A percentile compares a stretch with the other conserved stretches of the same genome.
These are phyloP conservation scores for Tuber microsphaerosporum DNA, from an alignment of 495 filamentous ascomycete genomes.

Conservation along the genomic window DNA sequence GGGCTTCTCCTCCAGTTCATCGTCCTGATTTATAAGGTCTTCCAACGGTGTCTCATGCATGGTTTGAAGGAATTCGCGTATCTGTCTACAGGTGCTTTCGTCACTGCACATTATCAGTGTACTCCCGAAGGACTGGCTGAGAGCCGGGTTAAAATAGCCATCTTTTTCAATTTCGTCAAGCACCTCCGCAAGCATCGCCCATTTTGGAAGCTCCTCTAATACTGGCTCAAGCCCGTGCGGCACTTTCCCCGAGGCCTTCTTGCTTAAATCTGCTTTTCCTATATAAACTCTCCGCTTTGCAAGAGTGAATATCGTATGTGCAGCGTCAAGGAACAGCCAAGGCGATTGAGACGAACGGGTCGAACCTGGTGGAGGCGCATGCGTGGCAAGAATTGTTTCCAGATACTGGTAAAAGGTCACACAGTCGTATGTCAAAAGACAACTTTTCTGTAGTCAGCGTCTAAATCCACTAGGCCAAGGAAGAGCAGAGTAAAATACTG, in stretches of 20 bases:
- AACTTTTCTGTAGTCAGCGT: slow-evolving; percentile 43
- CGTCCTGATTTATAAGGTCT: slow-evolving; percentile 25
- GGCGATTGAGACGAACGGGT: slow-evolving; percentile 84
- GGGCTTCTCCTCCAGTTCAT: slow-evolving; percentile 44
- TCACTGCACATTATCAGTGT: slow-evolving; percentile 94
- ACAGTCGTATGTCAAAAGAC: slow-evolving; percentile 74
- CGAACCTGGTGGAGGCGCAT: slow-evolving; percentile 79
- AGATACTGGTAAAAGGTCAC: slow-evolving; percentile 82
- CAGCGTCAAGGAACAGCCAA: slow-evolving; percentile 94
- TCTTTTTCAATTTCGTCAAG: slow-evolving; percentile 91
- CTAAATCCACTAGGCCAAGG: slow-evolving; percentile 27
- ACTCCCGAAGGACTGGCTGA: slow-evolving; percentile 74
- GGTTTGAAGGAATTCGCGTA: slow-evolving; percentile 81
- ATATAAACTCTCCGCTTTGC: slow-evolving; percentile 86
- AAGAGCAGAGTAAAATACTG: slow-evolving; percentile 49
- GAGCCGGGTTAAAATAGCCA: slow-evolving; percentile 68
- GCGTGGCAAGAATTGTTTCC: slow-evolving; percentile 85
- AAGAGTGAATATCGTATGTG: slow-evolving; percentile 85
- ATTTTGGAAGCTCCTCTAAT: slow-evolving; percentile 90
- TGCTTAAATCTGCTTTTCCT: slow-evolving; percentile 48
- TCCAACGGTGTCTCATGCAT: slow-evolving; percentile 70
- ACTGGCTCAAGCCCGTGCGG: slow-evolving; percentile 74
- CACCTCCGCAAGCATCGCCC: slow-evolving; percentile 76
- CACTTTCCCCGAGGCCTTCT: slow-evolving; percentile 45
- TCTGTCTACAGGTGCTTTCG: slow-evolving; percentile 75